Evolutionary conservation across 331 rosid genomes (phyloP).

Genomic region (Quercus tomentella): DNA sequence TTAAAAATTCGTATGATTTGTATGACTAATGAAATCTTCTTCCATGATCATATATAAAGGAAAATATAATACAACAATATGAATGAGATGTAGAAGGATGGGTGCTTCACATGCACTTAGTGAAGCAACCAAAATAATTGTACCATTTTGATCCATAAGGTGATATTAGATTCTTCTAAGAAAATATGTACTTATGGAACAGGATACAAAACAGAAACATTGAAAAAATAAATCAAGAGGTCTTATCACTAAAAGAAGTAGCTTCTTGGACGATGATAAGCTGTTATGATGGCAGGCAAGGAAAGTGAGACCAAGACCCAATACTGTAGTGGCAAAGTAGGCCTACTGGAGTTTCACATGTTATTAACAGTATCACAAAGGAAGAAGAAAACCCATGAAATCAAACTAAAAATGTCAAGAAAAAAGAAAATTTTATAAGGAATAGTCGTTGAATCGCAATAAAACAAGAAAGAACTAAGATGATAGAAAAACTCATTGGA

Average conservation of each 20-base stretch:
- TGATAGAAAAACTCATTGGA: background rate
- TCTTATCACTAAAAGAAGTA: background rate
- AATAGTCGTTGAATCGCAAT: background rate
- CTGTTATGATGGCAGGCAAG: no score
- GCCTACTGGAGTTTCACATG: background rate
- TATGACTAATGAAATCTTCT: slow-evolving; percentile 1
- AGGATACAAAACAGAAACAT: background rate
- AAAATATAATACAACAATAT: background rate
- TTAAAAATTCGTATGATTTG: background rate
- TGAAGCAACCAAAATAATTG: background rate
- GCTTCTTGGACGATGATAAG: no score
- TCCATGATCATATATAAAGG: background rate
- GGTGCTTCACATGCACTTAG: background rate
- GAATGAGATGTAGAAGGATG: background rate
- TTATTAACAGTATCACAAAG: background rate
- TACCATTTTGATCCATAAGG: background rate
- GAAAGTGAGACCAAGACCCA: no score
- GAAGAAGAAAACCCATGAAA: background rate
- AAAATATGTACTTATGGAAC: background rate
- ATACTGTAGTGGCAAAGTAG: no score
- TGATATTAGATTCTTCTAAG: background rate
- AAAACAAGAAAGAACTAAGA: background rate
- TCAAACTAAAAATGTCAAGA: background rate
- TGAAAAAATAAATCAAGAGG: background rate
- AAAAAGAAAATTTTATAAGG: background rate